Conservation (phyloP, 306 rosid species). For the Prunus kanzakura region DNA sequence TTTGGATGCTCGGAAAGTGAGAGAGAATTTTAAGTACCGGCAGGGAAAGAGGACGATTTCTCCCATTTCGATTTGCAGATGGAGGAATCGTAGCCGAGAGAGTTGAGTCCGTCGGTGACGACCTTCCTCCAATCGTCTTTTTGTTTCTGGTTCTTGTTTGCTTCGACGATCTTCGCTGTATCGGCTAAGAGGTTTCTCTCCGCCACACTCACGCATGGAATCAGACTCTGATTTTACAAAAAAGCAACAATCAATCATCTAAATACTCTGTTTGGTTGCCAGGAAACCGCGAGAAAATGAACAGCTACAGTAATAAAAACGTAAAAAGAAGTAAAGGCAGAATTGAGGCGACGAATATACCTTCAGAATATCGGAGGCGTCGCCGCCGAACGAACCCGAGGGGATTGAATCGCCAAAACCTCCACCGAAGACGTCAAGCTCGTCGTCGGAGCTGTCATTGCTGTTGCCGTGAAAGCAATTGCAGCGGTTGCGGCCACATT, state of each 20-base stretch:
- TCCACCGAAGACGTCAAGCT: constrained; percentile 61
- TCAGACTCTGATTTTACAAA: constrained; percentile 47
- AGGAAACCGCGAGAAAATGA: constrained; percentile 15
- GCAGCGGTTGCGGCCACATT: constrained; percentile 78
- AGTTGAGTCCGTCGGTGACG: constrained; percentile 57
- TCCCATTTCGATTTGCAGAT: constrained; percentile 93
- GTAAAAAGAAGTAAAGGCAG: background rate
- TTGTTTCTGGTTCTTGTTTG: constrained; percentile 52
- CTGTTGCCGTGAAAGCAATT: constrained; percentile 83
- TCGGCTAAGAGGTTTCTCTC: constrained; percentile 96
- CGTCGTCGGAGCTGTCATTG: constrained; percentile 92
- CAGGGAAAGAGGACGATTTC: constrained; percentile 63
- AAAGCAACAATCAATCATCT: background rate
- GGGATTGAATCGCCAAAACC: constrained; percentile 48
- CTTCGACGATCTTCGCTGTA: constrained; percentile 77
- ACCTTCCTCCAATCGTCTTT: constrained; percentile 73
- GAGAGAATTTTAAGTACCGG: constrained; percentile 45
- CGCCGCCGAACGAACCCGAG: constrained; percentile 63
- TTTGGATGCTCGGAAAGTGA: background rate
- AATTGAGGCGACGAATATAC: constrained; percentile 30
- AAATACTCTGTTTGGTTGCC: background rate
- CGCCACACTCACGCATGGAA: constrained; percentile 64
- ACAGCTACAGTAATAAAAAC: background rate
- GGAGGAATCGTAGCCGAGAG: constrained; percentile 77
- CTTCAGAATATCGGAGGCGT: constrained; percentile 67